Percentiles rank a stretch among this genome's conserved stretches.
Conservation (phyloP, 129 eudicot genomes). For the Dittrichia graveolens region DNA sequence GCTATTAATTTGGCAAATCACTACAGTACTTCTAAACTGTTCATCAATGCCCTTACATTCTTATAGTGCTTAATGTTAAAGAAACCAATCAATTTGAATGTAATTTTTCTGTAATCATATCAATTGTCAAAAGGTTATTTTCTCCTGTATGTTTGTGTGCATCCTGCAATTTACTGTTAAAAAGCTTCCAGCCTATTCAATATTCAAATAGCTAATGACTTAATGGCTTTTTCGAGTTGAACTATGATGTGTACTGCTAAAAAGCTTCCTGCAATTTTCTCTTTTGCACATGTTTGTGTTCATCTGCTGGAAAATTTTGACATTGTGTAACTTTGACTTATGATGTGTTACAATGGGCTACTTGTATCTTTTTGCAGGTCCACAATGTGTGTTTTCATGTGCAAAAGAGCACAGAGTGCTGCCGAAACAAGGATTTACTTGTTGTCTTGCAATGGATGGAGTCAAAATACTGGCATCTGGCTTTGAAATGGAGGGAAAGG, state of each 20-base stretch:
- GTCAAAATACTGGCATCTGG: slow-evolving; percentile 87
- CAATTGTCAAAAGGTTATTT: neutral
- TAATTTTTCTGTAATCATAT: slow-evolving; percentile 8
- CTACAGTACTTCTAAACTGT: neutral
- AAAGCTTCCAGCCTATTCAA: neutral
- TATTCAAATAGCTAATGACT: no score
- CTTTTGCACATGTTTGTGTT: no score
- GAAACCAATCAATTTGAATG: slow-evolving; percentile 7
- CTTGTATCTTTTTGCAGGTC: slow-evolving; percentile 53
- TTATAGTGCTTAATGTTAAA: neutral
- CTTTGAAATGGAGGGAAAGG: slow-evolving; percentile 81
- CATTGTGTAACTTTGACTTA: neutral
- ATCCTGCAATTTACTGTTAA: neutral
- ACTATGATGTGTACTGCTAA: no score
- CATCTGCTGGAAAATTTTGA: slow-evolving; percentile 9
- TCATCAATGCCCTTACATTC: neutral
- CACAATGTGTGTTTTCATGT: slow-evolving; percentile 90
- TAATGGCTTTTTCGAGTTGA: neutral
- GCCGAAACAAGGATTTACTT: slow-evolving; percentile 87
- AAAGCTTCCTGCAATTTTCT: no score
- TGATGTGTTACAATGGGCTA: slow-evolving; percentile 22
- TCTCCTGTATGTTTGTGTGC: neutral
- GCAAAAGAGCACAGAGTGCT: slow-evolving; percentile 80
- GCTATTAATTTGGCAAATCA: neutral
- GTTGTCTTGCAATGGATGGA: slow-evolving; percentile 98